phyloP scores from a whole-genome alignment of 2,329 filamentous ascomycete genomes.

The Tolypocladium tropicale region DNA sequence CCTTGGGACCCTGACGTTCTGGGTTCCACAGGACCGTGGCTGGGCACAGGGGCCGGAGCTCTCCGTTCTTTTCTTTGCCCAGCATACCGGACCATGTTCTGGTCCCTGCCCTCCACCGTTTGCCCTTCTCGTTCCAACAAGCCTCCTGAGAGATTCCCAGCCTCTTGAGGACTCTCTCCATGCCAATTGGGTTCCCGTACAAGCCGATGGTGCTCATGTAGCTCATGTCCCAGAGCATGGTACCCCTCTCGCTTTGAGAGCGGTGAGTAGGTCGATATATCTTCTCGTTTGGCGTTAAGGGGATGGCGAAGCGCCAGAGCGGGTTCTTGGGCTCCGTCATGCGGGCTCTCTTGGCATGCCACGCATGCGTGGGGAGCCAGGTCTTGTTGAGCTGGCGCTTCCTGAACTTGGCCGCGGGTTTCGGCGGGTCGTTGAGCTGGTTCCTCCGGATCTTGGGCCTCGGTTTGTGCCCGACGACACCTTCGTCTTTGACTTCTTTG shows the following conservation, averaged over 20 bases:
- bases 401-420: constrained; percentile 57
- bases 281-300: constrained; percentile 79
- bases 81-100: constrained; percentile 40
- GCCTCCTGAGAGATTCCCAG: constrained; percentile 52
- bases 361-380: constrained; percentile 91
- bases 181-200: constrained; percentile 52
- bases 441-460: constrained; percentile 63
- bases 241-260: constrained; percentile 63
- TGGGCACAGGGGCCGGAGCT: constrained; percentile 54
- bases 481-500: constrained; percentile 5
- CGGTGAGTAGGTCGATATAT: constrained; percentile 81
- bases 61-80: constrained; percentile 42
- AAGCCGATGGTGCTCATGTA: constrained; percentile 83
- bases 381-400: constrained; percentile 83
- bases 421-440: constrained; percentile 49
- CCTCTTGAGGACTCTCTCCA: constrained; percentile 55
- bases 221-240: constrained; percentile 85
- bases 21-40: constrained; percentile 69
- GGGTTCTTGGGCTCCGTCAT: constrained; percentile 74
- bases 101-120: constrained; percentile 56
- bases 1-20: constrained; percentile 15
- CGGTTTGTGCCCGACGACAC: constrained; percentile 18
- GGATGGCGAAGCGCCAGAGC: constrained; percentile 84
- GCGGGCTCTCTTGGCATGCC: constrained; percentile 82
- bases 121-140: constrained; percentile 52